A percentile compares a stretch with the other conserved stretches of the same genome.
These are phyloP conservation scores for Saccharomycopsis javanensis DNA, from an alignment of 805 yeast genomes.

Conservation along the genomic window DNA sequence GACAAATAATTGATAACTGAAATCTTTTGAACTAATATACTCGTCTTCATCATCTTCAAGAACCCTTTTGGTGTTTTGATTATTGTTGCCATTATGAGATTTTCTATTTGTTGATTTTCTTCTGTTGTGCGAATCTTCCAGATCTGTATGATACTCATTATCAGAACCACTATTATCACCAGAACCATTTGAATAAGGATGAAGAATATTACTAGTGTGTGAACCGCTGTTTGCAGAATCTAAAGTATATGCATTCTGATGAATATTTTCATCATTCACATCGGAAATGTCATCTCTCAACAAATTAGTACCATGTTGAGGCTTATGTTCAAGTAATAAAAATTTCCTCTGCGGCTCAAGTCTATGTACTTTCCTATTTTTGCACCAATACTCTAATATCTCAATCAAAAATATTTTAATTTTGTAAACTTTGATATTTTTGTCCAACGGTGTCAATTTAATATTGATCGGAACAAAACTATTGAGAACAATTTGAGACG, in stretches of 20 bases:
- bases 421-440: conserved; percentile 69
- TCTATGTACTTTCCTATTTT: conserved; percentile 78
- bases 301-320: conserved; percentile 40
- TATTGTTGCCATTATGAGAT: background rate
- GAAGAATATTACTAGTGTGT: background rate
- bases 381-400: conserved; percentile 82
- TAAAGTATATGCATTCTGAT: background rate
- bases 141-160: background rate
- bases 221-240: background rate
- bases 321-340: conserved; percentile 70
- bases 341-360: conserved; percentile 83
- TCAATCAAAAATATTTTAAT: conserved; percentile 81
- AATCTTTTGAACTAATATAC: conserved; percentile 63
- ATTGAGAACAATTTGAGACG: conserved; percentile 79
- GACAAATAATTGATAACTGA: conserved; percentile 78
- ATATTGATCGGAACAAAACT: conserved; percentile 78
- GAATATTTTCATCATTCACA: background rate
- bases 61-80: background rate
- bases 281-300: conserved; percentile 28
- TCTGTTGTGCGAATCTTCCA: background rate
- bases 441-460: conserved; percentile 76
- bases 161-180: background rate
- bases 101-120: background rate
- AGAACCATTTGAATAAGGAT: background rate
- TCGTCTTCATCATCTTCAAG: conserved; percentile 35